Percentiles rank a stretch among this genome's conserved stretches.
These are phyloP conservation scores for Aspergillus pseudoviridinutans DNA, from an alignment of 2,329 filamentous ascomycete species.

Conservation along the genomic window DNA sequence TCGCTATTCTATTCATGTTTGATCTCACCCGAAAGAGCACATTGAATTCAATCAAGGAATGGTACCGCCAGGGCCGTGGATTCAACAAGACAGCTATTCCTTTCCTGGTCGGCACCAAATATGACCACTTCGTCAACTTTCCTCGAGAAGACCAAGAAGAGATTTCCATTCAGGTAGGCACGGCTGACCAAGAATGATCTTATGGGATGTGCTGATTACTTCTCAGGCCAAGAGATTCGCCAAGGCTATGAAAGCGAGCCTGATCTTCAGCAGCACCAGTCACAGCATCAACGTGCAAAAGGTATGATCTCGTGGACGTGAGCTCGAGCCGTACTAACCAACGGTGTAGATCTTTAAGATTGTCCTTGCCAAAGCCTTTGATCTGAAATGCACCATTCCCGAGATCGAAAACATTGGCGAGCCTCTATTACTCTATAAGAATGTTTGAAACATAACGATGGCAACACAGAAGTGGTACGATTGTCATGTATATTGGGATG, in stretches of 20 bases:
- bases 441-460: constrained; percentile 19
- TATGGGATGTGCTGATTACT: constrained; percentile 17
- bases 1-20: constrained; percentile 99
- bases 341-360: constrained; percentile 91
- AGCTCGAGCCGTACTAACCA: constrained; percentile 21
- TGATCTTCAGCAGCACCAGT: constrained; percentile 98
- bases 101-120: constrained; percentile 95
- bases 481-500: constrained; percentile 36
- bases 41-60: constrained; percentile 98
- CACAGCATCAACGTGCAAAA: constrained; percentile 99
- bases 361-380: constrained; percentile 95
- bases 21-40: constrained; percentile 97
- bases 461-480: constrained; percentile 11
- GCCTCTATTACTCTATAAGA: constrained; percentile 86
- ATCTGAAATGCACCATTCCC: constrained; percentile 97
- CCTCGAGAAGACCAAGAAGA: constrained; percentile 96
- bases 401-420: constrained; percentile 98
- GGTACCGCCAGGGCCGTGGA: constrained; percentile 94
- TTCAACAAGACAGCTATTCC: constrained; percentile 99
- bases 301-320: constrained; percentile 49
- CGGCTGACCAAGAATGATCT: background rate
- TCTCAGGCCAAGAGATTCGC: constrained; percentile 84
- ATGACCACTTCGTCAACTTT: constrained; percentile 99
- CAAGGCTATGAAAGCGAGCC: constrained; percentile 93
- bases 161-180: constrained; percentile 82